These are phyloP conservation scores for Solanum corneliomulleri DNA, from an alignment of 257 asterid species.

Conservation along the genomic window DNA sequence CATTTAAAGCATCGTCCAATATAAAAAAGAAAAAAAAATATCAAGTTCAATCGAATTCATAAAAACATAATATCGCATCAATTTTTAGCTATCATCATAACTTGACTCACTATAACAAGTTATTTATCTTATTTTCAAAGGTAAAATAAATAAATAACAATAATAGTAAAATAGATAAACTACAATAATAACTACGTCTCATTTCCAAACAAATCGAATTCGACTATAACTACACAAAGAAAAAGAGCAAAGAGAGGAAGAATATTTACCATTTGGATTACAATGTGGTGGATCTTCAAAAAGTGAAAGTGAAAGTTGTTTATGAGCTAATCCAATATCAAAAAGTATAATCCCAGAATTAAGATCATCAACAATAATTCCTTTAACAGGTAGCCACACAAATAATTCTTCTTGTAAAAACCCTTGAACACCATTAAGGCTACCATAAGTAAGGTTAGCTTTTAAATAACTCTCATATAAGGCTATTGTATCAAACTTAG, in stretches of 20 bases:
- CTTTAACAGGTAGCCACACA: constrained; percentile 41
- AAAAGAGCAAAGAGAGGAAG: background rate
- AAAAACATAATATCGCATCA: background rate
- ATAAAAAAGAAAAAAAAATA: no score
- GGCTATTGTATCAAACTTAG: constrained; percentile 40
- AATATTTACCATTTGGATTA: background rate
- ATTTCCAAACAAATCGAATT: background rate
- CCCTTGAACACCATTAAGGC: constrained; percentile 37
- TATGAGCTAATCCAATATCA: constrained; percentile 37
- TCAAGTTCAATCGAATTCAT: background rate
- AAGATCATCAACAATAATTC: constrained; percentile 38
- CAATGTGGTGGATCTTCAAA: constrained; percentile 47
- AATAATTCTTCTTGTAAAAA: constrained; percentile 40
- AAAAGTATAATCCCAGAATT: constrained; percentile 39
- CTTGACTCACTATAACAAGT: background rate
- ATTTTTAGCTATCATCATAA: background rate
- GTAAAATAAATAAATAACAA: no score
- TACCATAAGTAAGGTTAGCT: constrained; percentile 27
- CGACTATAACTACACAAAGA: background rate
- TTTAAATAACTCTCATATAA: constrained; percentile 29
- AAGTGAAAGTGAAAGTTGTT: constrained; percentile 41
- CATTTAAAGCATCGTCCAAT: background rate
- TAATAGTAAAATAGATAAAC: background rate
- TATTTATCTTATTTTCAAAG: background rate
- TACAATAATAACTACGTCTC: background rate